Conservation (phyloP, 2,329 filamentous ascomycete species). For the Blastomyces emzantsi region DNA sequence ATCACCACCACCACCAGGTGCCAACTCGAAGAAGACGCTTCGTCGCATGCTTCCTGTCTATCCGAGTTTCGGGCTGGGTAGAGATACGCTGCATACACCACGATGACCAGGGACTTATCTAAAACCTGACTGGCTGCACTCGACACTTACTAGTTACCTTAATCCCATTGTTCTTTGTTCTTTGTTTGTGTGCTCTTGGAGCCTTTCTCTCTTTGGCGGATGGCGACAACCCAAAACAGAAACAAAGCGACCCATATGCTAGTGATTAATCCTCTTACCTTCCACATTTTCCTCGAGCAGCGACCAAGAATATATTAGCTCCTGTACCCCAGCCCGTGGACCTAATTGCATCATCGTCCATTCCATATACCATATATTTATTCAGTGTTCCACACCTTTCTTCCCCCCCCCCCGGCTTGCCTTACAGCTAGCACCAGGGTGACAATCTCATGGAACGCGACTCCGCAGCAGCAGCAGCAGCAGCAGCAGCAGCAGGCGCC, state of each 20-base stretch:
- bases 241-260: neutral
- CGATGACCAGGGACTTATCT: too few species aligned
- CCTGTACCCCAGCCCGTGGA: neutral
- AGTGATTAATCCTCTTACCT: neutral
- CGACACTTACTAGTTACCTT: neutral
- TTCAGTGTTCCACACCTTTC: neutral
- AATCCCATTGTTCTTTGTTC: neutral
- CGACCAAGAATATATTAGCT: neutral
- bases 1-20: neutral
- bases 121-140: neutral
- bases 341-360: neutral
- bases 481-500: constrained; percentile 15
- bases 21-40: neutral
- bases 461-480: constrained; percentile 13
- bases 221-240: neutral
- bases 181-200: neutral
- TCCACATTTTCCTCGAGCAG: neutral
- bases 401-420: neutral
- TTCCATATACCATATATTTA: neutral
- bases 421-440: neutral
- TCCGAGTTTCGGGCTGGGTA: neutral
- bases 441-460: constrained; percentile 27
- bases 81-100: neutral
- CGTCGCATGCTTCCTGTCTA: neutral
- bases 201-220: constrained; percentile 1